These are phyloP conservation scores for Malus sylvestris DNA, from an alignment of 306 rosid genomes.

Conservation along the genomic window DNA sequence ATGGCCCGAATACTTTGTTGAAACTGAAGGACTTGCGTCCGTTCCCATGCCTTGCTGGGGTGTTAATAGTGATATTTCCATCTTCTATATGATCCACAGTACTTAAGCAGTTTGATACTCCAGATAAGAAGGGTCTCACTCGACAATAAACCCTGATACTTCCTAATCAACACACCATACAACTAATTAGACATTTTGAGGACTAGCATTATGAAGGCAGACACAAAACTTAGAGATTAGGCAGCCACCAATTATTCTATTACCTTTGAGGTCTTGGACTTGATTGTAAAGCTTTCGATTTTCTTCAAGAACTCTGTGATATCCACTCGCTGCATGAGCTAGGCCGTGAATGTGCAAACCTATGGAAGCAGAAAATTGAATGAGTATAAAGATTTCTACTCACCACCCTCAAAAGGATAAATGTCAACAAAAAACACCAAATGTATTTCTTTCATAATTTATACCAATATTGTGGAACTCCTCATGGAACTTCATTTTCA, in stretches of 20 bases:
- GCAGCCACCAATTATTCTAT: slow-evolving; percentile 9
- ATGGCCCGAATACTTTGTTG: slow-evolving; percentile 87
- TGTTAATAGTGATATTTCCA: slow-evolving; percentile 61
- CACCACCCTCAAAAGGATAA: slow-evolving; percentile 3
- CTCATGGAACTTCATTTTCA: slow-evolving; percentile 82
- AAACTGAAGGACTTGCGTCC: slow-evolving; percentile 67
- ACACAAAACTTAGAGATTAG: slow-evolving; percentile 3
- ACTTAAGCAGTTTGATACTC: slow-evolving; percentile 49
- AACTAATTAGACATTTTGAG: background rate
- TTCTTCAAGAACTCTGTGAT: slow-evolving; percentile 89
- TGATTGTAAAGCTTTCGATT: slow-evolving; percentile 87
- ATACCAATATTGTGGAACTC: slow-evolving; percentile 81
- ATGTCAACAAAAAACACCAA: background rate
- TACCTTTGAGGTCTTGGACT: slow-evolving; percentile 97
- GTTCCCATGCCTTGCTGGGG: slow-evolving; percentile 75
- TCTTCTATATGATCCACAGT: slow-evolving; percentile 74
- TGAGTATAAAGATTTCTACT: background rate
- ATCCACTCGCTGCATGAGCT: slow-evolving; percentile 92
- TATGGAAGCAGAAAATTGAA: slow-evolving; percentile 20
- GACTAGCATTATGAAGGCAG: background rate
- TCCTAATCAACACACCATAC: slow-evolving; percentile 45
- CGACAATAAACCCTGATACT: slow-evolving; percentile 97
- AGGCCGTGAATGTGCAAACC: slow-evolving; percentile 71
- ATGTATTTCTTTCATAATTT: slow-evolving; percentile 4
- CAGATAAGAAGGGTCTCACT: slow-evolving; percentile 82